Conservation (phyloP, 371 early-diverging fungal genomes). For the Umbelopsis sp. region DNA sequence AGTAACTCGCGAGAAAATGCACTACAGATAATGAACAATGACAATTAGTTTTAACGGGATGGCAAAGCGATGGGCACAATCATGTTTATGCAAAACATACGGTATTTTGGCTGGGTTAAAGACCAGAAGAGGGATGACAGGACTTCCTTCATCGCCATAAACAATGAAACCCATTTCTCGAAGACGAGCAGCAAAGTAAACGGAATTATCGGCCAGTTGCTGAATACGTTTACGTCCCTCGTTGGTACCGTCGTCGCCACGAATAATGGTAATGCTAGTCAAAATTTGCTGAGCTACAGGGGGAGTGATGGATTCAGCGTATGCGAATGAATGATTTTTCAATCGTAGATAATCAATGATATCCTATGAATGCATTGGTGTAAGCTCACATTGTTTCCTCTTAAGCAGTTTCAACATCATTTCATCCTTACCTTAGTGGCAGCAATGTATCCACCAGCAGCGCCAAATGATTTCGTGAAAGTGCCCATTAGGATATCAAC, state of each 20-base stretch:
- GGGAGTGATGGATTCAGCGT: slow-evolving; percentile 94
- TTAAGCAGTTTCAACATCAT: slow-evolving; percentile 21
- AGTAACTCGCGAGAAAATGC: slow-evolving; percentile 96
- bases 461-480: slow-evolving; percentile 99
- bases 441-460: slow-evolving; percentile 98
- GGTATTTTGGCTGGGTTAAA: slow-evolving; percentile 98
- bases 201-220: slow-evolving; percentile 85
- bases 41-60: neutral
- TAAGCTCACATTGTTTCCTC: slow-evolving; percentile 14
- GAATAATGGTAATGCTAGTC: slow-evolving; percentile 86
- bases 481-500: slow-evolving; percentile 99
- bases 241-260: slow-evolving; percentile 84
- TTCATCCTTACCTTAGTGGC: slow-evolving; percentile 49
- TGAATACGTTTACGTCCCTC: slow-evolving; percentile 86
- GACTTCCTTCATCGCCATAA: slow-evolving; percentile 92
- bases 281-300: slow-evolving; percentile 94
- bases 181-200: slow-evolving; percentile 84
- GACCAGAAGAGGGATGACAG: slow-evolving; percentile 97
- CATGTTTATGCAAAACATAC: slow-evolving; percentile 28
- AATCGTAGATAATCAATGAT: slow-evolving; percentile 88
- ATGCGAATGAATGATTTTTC: slow-evolving; percentile 80
- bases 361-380: slow-evolving; percentile 39
- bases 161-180: slow-evolving; percentile 94
- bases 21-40: slow-evolving; percentile 22
- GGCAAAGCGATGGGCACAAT: neutral